phyloP scores from a whole-genome alignment of 2,329 filamentous ascomycete genomes.

The Xylaria sp. region DNA sequence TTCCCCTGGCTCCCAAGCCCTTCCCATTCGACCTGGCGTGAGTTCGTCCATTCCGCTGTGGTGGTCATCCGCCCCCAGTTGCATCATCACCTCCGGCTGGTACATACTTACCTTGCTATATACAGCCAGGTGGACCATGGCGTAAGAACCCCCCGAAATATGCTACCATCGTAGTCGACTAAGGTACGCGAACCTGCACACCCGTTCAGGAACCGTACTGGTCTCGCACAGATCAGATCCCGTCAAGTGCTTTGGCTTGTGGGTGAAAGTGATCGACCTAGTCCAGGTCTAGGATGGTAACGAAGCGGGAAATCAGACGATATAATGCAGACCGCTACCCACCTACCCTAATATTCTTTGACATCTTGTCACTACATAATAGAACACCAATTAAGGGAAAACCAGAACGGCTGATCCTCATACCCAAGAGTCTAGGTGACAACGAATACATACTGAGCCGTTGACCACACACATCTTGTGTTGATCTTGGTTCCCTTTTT shows the following conservation, averaged over 20 bases:
- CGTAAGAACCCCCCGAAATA: conserved; percentile 56
- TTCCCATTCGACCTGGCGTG: conserved; percentile 32
- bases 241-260: conserved; percentile 43
- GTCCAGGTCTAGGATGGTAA: conserved; percentile 33
- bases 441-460: conserved; percentile 30
- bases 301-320: conserved; percentile 43
- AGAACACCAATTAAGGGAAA: conserved; percentile 31
- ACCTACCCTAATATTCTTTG: conserved; percentile 31
- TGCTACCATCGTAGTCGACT: conserved; percentile 47
- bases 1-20: conserved; percentile 33
- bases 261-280: conserved; percentile 37
- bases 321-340: conserved; percentile 41
- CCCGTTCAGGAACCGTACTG: conserved; percentile 42
- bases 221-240: conserved; percentile 46
- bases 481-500: conserved; percentile 8
- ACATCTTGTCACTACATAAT: conserved; percentile 35
- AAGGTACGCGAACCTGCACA: conserved; percentile 41
- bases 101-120: conserved; percentile 45
- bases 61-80: conserved; percentile 35
- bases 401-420: conserved; percentile 32
- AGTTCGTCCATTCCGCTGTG: conserved; percentile 26
- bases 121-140: conserved; percentile 44
- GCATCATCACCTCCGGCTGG: conserved; percentile 40
- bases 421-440: conserved; percentile 28
- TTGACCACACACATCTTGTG: not conserved